Evolutionary conservation across 1,284 basidiomycete genomes (phyloP).

Genomic region (Pseudozyma tsukubaensis): DNA sequence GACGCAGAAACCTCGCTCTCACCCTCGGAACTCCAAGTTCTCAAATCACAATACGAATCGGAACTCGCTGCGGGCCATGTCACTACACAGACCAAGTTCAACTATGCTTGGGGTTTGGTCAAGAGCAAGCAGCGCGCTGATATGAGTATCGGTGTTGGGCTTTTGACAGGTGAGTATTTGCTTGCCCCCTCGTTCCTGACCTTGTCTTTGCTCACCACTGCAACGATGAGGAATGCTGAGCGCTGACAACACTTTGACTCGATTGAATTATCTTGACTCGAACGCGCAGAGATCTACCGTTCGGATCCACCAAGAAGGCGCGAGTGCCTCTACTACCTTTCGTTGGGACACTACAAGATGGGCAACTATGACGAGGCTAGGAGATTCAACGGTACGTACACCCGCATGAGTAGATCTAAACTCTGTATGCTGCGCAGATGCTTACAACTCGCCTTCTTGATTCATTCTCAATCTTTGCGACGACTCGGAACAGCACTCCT

Average conservation of each 20-base stretch:
- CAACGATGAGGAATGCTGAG: no score
- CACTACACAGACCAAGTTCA: constrained; percentile 96
- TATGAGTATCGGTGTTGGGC: constrained; percentile 81
- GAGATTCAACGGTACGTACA: constrained; percentile 84
- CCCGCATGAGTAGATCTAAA: background rate
- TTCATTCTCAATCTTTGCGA: background rate
- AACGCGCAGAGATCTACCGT: constrained; percentile 84
- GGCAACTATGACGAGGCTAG: constrained; percentile 92
- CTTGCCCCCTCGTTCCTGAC: background rate
- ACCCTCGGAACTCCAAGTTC: constrained; percentile 89
- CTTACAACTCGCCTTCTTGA: background rate
- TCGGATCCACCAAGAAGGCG: constrained; percentile 85
- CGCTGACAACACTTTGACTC: background rate
- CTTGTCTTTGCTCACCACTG: background rate
- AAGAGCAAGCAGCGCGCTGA: constrained; percentile 62
- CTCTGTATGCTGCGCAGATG: background rate
- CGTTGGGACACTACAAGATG: constrained; percentile 96
- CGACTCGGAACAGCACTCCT: constrained; percentile 77
- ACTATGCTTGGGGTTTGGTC: constrained; percentile 84
- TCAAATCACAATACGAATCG: constrained; percentile 86
- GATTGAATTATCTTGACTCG: background rate
- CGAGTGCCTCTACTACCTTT: constrained; percentile 97
- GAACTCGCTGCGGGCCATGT: constrained; percentile 83
- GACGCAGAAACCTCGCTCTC: constrained; percentile 89
- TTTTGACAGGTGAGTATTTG: constrained; percentile 81